These are phyloP conservation scores for Acorus gramineus DNA, from an alignment of 106 monocot species.

Conservation along the genomic window DNA sequence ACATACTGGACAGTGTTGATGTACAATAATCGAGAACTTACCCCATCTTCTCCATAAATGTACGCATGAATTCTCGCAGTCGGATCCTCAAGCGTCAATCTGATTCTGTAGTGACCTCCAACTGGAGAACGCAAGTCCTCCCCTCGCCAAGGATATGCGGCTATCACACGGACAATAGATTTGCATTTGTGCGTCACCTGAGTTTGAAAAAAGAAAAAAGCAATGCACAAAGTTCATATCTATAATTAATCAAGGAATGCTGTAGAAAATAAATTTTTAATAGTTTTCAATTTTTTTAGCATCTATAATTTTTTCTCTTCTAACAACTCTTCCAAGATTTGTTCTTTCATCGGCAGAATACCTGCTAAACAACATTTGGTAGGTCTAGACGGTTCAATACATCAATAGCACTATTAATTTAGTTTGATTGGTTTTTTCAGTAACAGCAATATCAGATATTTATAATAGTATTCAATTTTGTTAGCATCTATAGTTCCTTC, in stretches of 20 bases:
- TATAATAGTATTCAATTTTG: no score
- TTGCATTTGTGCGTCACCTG: constrained; percentile 54
- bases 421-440: no score
- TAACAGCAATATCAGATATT: no score
- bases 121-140: constrained; percentile 19
- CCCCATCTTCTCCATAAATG: constrained; percentile 48
- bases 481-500: no score
- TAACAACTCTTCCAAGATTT: no score
- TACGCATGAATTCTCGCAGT: constrained; percentile 81
- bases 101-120: constrained; percentile 25
- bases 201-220: neutral
- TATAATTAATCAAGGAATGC: neutral
- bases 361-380: no score
- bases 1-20: no score
- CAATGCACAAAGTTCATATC: neutral
- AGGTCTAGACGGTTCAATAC: no score
- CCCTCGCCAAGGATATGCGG: constrained; percentile 46
- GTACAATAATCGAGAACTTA: constrained; percentile 12
- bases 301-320: no score
- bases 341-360: no score
- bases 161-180: constrained; percentile 56
- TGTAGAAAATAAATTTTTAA: neutral
- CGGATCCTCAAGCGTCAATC: constrained; percentile 70
- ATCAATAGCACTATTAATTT: no score
- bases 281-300: no score